Conservation (phyloP, 768 basidiomycete species). For the Hericium rajendrae region DNA sequence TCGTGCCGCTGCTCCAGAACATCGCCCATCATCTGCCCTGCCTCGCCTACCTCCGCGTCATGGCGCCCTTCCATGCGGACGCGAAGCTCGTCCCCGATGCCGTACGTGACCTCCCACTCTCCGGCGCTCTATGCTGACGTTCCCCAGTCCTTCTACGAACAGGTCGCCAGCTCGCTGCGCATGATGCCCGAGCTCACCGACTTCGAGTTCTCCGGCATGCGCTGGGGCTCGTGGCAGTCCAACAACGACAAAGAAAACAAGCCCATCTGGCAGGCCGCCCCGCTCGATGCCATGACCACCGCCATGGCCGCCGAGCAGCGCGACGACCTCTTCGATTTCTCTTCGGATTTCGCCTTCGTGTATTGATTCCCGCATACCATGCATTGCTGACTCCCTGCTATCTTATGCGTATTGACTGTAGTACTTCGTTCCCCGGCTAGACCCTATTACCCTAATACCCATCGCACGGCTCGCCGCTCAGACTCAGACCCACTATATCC, state of each 20-base stretch:
- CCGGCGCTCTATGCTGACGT: slow-evolving; percentile 2
- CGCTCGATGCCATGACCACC: slow-evolving; percentile 4
- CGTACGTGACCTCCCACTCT: slow-evolving; percentile 17
- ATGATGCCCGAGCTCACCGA: slow-evolving; percentile 50
- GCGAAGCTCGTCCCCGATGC: slow-evolving; percentile 21
- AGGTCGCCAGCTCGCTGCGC: slow-evolving; percentile 48
- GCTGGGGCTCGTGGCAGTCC: slow-evolving; percentile 35
- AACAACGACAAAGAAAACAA: slow-evolving; percentile 5
- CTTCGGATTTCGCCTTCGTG: slow-evolving; percentile 12
- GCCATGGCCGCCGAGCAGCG: slow-evolving; percentile 5
- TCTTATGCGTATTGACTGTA: slow-evolving; percentile 6
- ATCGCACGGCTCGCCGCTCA: neutral
- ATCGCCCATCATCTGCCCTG: slow-evolving; percentile 49
- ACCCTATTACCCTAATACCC: neutral
- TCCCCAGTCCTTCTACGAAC: slow-evolving; percentile 49
- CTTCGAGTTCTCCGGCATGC: slow-evolving; percentile 70
- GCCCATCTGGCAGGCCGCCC: slow-evolving; percentile 12
- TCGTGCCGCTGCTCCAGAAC: slow-evolving; percentile 45
- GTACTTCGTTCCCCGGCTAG: neutral
- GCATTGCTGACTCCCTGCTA: neutral
- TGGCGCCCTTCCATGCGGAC: slow-evolving; percentile 28
- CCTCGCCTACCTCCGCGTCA: slow-evolving; percentile 59
- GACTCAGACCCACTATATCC: neutral
- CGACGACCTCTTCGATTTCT: slow-evolving; percentile 3
- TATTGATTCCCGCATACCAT: slow-evolving; percentile 3